Evolutionary conservation across 2,329 filamentous ascomycete species (phyloP).

Genomic region (Fusarium sp.): DNA sequence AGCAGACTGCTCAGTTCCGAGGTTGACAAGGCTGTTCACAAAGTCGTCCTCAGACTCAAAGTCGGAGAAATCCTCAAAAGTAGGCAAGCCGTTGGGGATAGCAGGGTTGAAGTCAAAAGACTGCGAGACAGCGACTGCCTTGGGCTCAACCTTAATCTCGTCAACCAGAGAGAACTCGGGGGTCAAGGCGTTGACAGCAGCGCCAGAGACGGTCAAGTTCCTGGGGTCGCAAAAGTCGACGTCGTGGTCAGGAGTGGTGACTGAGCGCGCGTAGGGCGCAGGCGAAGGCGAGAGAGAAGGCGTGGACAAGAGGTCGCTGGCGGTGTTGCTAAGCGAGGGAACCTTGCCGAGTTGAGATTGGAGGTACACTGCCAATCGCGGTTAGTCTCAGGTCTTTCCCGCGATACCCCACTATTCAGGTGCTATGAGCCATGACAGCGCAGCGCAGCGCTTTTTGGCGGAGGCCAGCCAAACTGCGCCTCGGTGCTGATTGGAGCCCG

Average conservation of each 20-base stretch:
- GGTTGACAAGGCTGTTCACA: constrained; percentile 76
- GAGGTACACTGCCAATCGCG: constrained; percentile 59
- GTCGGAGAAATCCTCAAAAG: constrained; percentile 88
- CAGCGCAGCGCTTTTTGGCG: constrained; percentile 18
- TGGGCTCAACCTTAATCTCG: constrained; percentile 67
- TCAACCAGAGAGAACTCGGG: constrained; percentile 76
- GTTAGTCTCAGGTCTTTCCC: constrained; percentile 50
- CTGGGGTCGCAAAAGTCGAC: constrained; percentile 92
- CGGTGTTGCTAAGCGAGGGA: constrained; percentile 71
- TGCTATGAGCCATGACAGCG: constrained; percentile 33
- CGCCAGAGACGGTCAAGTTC: constrained; percentile 79
- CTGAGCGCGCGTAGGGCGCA: constrained; percentile 78
- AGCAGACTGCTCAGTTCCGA: constrained; percentile 56
- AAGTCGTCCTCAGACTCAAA: constrained; percentile 94
- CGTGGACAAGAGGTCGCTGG: constrained; percentile 79
- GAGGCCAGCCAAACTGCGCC: constrained; percentile 19
- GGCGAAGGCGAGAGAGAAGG: constrained; percentile 90
- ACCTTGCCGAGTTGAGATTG: constrained; percentile 60
- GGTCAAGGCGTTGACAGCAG: constrained; percentile 61
- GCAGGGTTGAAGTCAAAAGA: constrained; percentile 65
- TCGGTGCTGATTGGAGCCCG: constrained; percentile 29
- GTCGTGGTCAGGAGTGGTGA: constrained; percentile 73
- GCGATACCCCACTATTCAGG: constrained; percentile 41
- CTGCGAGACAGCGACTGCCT: constrained; percentile 57
- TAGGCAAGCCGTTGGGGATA: constrained; percentile 71